A percentile compares a stretch with the other conserved stretches of the same genome.
Conservation (phyloP, 768 basidiomycete species). For the Gymnopilus dilepis region DNA sequence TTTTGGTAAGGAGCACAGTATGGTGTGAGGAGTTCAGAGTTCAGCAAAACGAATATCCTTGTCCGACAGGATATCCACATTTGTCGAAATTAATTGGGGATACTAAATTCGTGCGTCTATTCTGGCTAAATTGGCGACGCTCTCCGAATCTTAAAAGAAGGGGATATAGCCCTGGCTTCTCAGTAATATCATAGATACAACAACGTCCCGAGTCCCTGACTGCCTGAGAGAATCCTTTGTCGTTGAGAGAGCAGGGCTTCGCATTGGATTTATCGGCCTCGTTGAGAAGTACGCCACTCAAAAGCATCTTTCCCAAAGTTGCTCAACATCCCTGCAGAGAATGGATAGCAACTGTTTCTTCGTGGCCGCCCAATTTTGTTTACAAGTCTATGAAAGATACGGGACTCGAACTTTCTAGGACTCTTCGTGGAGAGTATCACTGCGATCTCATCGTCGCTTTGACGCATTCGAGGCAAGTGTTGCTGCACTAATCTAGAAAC, state of each 20-base stretch:
- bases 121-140: neutral
- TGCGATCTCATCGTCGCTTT: slow-evolving; percentile 88
- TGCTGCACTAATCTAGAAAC: neutral
- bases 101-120: slow-evolving; percentile 68
- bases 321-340: slow-evolving; percentile 51
- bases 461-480: slow-evolving; percentile 73
- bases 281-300: slow-evolving; percentile 70
- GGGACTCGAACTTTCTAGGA: slow-evolving; percentile 72
- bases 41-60: too few species aligned
- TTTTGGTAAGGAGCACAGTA: slow-evolving; percentile 66
- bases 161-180: slow-evolving; percentile 79
- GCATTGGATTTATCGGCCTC: slow-evolving; percentile 83
- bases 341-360: slow-evolving; percentile 87
- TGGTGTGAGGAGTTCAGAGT: too few species aligned
- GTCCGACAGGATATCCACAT: slow-evolving; percentile 35
- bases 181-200: slow-evolving; percentile 81
- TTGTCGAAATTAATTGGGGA: slow-evolving; percentile 68
- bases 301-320: neutral
- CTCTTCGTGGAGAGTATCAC: slow-evolving; percentile 69
- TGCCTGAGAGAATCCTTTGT: slow-evolving; percentile 65
- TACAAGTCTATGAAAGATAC: slow-evolving; percentile 78
- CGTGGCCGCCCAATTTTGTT: slow-evolving; percentile 84
- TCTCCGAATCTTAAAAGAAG: neutral
- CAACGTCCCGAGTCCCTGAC: slow-evolving; percentile 66
- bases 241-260: slow-evolving; percentile 70